Conservation (phyloP, 2,329 filamentous ascomycete species). For the Diaporthe citri region DNA sequence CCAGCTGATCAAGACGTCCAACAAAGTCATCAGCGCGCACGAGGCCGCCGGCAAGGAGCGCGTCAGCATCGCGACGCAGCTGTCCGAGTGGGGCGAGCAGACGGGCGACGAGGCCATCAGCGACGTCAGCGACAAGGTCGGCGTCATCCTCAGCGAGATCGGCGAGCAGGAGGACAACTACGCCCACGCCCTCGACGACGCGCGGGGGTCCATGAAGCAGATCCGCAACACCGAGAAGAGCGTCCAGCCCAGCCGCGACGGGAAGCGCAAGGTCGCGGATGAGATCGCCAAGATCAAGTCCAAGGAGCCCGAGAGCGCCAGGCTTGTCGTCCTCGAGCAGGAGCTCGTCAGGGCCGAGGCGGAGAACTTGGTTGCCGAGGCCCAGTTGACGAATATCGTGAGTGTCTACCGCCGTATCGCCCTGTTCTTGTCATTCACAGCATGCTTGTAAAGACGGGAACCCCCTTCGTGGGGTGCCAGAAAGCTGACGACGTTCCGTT, state of each 20-base stretch:
- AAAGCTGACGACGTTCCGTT: not conserved
- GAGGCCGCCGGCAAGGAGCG: slow-evolving; percentile 89
- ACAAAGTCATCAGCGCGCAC: slow-evolving; percentile 86
- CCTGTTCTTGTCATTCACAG: not conserved
- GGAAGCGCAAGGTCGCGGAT: slow-evolving; percentile 88
- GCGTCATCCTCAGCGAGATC: slow-evolving; percentile 90
- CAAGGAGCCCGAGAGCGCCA: slow-evolving; percentile 89
- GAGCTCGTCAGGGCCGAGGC: slow-evolving; percentile 96
- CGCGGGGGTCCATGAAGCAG: slow-evolving; percentile 84
- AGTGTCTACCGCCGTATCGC: slow-evolving; percentile 50
- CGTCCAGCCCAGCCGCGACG: slow-evolving; percentile 91
- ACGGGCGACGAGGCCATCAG: slow-evolving; percentile 88
- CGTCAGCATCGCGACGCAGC: slow-evolving; percentile 85
- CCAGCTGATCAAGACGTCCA: slow-evolving; percentile 94
- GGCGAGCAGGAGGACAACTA: slow-evolving; percentile 94
- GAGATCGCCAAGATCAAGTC: slow-evolving; percentile 93
- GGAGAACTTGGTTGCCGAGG: slow-evolving; percentile 95
- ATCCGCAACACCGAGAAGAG: slow-evolving; percentile 96
- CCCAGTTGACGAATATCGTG: slow-evolving; percentile 94
- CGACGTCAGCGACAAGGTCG: slow-evolving; percentile 95
- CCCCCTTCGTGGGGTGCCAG: not conserved
- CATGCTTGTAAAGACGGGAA: not conserved
- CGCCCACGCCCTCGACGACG: slow-evolving; percentile 88
- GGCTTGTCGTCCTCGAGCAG: slow-evolving; percentile 89
- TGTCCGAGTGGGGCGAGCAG: slow-evolving; percentile 96